phyloP scores from a whole-genome alignment of 192 early-diverging fungal species.

The Entophlyctis helioformis region DNA sequence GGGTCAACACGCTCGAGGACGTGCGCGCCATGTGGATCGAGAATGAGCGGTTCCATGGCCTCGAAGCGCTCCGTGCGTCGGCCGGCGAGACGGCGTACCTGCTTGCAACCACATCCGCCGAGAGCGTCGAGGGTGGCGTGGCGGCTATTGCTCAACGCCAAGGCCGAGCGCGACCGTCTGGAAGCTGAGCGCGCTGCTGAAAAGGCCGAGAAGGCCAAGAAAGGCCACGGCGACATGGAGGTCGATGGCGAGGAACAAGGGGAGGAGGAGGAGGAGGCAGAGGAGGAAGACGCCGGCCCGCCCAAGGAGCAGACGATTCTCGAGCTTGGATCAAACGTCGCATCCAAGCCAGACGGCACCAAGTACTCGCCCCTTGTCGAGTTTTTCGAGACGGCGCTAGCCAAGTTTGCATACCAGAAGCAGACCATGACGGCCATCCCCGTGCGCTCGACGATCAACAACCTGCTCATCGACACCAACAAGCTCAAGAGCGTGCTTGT shows the following conservation, averaged over 20 bases:
- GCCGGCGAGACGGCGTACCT: constrained; percentile 25
- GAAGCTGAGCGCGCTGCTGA: too few species aligned
- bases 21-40: constrained; percentile 45
- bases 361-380: constrained; percentile 25
- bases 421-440: constrained; percentile 33
- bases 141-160: constrained; percentile 5
- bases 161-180: too few species aligned
- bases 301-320: constrained; percentile 7
- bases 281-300: constrained; percentile 1
- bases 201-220: too few species aligned
- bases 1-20: constrained; percentile 34
- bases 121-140: constrained; percentile 15
- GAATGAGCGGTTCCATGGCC: constrained; percentile 34
- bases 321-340: constrained; percentile 21
- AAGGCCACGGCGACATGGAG: too few species aligned
- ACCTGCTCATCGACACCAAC: constrained; percentile 38
- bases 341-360: constrained; percentile 15
- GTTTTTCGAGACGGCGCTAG: constrained; percentile 35
- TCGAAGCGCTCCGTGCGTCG: constrained; percentile 17
- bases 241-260: too few species aligned
- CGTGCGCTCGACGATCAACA: constrained; percentile 28
- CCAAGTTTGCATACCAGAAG: constrained; percentile 30
- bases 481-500: constrained; percentile 35
- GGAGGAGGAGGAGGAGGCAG: not conserved
- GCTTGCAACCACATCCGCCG: constrained; percentile 14